Conservation (phyloP, 306 rosid genomes). For the Geum urbanum region DNA sequence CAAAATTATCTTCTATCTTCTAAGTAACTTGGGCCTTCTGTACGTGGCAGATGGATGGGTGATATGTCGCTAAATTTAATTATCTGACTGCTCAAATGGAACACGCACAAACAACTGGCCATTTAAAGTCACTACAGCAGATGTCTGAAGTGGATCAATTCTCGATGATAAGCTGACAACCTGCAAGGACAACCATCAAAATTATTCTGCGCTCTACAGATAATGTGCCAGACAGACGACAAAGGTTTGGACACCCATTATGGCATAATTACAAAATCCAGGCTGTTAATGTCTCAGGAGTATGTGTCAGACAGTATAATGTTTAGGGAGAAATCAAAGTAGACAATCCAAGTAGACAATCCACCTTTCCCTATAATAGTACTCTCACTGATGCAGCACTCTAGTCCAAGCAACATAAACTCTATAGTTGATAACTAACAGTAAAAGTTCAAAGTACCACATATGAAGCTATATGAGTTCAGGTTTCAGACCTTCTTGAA, state of each 20-base stretch:
- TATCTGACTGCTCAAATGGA: slow-evolving; percentile 64
- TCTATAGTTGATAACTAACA: background rate
- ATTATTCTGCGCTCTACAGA: background rate
- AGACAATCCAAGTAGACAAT: background rate
- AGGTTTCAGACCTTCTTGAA: slow-evolving; percentile 47
- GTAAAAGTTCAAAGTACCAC: slow-evolving; percentile 6
- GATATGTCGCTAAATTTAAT: slow-evolving; percentile 12
- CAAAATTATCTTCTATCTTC: slow-evolving; percentile 9
- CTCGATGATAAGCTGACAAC: slow-evolving; percentile 69
- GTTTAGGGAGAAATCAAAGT: background rate
- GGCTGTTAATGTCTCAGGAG: background rate
- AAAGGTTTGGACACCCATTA: slow-evolving; percentile 3
- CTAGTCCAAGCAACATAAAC: background rate
- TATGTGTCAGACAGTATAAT: background rate
- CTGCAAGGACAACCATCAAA: slow-evolving; percentile 26
- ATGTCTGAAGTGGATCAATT: slow-evolving; percentile 79
- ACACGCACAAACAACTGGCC: slow-evolving; percentile 78
- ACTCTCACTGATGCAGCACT: slow-evolving; percentile 2
- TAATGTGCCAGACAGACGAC: background rate
- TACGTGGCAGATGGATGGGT: background rate
- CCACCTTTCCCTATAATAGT: background rate
- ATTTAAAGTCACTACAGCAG: slow-evolving; percentile 70
- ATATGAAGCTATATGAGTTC: background rate
- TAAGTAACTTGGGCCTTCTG: background rate
- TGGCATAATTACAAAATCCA: background rate